Percentiles rank a stretch among this genome's conserved stretches.
These are phyloP conservation scores for Candida sp. DNA, from an alignment of 1,139 yeast species.

Conservation along the genomic window DNA sequence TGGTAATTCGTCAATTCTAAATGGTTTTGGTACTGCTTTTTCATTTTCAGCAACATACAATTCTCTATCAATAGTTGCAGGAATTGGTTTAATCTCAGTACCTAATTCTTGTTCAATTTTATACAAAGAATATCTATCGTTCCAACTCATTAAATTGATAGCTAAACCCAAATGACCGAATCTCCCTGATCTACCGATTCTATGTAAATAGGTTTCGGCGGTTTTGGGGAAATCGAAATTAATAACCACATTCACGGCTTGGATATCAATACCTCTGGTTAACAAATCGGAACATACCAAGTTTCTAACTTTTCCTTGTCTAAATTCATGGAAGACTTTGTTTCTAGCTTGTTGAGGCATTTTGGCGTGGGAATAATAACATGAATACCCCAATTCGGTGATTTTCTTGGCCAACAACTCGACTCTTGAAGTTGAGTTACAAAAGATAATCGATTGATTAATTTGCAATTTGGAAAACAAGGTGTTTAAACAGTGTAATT, in stretches of 20 bases:
- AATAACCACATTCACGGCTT: conserved; percentile 97
- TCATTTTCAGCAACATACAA: conserved; percentile 85
- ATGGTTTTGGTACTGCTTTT: conserved; percentile 80
- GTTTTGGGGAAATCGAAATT: conserved; percentile 98
- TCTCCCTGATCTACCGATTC: conserved; percentile 99
- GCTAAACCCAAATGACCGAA: conserved; percentile 99
- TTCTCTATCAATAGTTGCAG: conserved; percentile 81
- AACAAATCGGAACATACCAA: conserved; percentile 94
- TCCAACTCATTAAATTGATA: conserved; percentile 94
- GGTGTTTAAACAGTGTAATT: conserved; percentile 92
- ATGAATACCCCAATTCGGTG: conserved; percentile 94
- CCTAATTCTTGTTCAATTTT: conserved; percentile 97
- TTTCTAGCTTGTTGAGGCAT: conserved; percentile 98
- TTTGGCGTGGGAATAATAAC: conserved; percentile 95
- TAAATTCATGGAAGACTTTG: conserved; percentile 96
- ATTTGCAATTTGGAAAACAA: conserved; percentile 91
- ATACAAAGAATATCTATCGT: conserved; percentile 89
- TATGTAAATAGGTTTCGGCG: conserved; percentile 95
- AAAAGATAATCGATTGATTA: conserved; percentile 93
- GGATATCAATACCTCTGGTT: conserved; percentile 99
- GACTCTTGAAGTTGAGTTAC: conserved; percentile 95
- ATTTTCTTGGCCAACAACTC: conserved; percentile 94
- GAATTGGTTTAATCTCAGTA: conserved; percentile 96
- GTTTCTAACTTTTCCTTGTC: conserved; percentile 97
- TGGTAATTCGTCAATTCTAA: conserved; percentile 69